phyloP scores from a whole-genome alignment of 1,139 yeast species.

The Geotrichum carabidarum region DNA sequence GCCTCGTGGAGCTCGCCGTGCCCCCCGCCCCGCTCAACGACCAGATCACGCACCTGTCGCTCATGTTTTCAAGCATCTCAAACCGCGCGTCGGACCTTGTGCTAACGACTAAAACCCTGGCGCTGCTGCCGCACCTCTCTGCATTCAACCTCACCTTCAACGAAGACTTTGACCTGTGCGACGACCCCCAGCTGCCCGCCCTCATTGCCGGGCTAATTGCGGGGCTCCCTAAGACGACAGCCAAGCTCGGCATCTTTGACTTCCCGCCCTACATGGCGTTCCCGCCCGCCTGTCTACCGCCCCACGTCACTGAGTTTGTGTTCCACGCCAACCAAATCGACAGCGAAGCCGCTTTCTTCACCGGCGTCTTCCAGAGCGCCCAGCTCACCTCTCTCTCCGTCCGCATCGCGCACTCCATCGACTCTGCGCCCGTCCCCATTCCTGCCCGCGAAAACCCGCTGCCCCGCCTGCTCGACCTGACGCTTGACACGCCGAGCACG shows the following conservation, averaged over 20 bases:
- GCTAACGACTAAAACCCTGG: background rate
- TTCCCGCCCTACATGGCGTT: constrained; percentile 15
- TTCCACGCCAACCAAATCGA: constrained; percentile 16
- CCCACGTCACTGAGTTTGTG: constrained; percentile 7
- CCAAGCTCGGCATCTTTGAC: constrained; percentile 8
- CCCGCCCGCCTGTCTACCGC: constrained; percentile 8
- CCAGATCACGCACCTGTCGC: background rate
- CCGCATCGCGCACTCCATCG: constrained; percentile 11
- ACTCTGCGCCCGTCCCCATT: background rate
- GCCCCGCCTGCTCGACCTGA: background rate
- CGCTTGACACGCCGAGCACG: constrained; percentile 8
- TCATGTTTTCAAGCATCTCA: constrained; percentile 3
- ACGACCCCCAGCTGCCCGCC: constrained; percentile 2
- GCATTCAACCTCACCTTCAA: constrained; percentile 7
- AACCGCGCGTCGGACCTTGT: constrained; percentile 11
- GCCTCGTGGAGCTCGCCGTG: constrained; percentile 8
- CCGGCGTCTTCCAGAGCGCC: background rate
- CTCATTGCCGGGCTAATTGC: constrained; percentile 1
- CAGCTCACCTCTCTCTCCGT: constrained; percentile 3
- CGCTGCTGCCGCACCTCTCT: constrained; percentile 2
- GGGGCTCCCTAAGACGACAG: constrained; percentile 1
- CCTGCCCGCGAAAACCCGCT: background rate
- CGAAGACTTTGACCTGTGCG: constrained; percentile 13
- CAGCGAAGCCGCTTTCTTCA: constrained; percentile 5
- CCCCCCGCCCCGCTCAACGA: constrained; percentile 4